Percentiles rank a stretch among this genome's conserved stretches.
Evolutionary conservation across 176 grass and related monocot species (phyloP).

Genomic region (Pontederia paniculata): DNA sequence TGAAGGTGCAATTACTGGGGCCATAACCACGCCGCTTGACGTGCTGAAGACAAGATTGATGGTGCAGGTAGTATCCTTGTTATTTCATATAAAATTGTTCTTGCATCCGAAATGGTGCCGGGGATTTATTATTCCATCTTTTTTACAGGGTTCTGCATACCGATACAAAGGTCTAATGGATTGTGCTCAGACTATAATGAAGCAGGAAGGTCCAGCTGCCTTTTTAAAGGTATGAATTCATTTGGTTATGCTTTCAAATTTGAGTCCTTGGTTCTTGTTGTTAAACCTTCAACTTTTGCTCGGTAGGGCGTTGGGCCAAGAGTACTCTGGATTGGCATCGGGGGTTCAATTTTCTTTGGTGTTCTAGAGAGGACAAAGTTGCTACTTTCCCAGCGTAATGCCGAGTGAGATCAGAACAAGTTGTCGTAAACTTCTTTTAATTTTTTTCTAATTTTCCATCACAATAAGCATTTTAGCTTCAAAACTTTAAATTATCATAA

Average conservation of each 20-base stretch:
- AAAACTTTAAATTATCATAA: too few species aligned
- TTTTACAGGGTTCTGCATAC: slow-evolving; percentile 43
- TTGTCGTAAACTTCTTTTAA: too few species aligned
- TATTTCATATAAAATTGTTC: slow-evolving; percentile 3
- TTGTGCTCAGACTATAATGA: slow-evolving; percentile 73
- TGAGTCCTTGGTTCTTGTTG: background rate
- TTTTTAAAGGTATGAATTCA: slow-evolving; percentile 52
- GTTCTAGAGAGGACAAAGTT: slow-evolving; percentile 79
- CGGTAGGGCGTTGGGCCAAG: slow-evolving; percentile 76
- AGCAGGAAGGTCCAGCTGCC: slow-evolving; percentile 63
- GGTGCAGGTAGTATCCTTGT: slow-evolving; percentile 53
- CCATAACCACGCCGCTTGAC: slow-evolving; percentile 86
- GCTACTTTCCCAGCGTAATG: slow-evolving; percentile 20
- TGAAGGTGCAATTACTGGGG: slow-evolving; percentile 82
- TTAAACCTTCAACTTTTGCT: background rate
- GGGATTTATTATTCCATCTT: background rate
- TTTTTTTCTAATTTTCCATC: too few species aligned
- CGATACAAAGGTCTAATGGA: slow-evolving; percentile 60
- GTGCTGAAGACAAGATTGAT: slow-evolving; percentile 95
- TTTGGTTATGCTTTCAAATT: background rate
- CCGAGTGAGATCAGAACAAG: too few species aligned
- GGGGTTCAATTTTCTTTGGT: slow-evolving; percentile 89
- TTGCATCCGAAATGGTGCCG: too few species aligned
- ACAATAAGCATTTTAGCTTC: too few species aligned
- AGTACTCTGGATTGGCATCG: slow-evolving; percentile 89